Conservation (phyloP, 2,329 filamentous ascomycete genomes). For the Colletotrichum agaves region DNA sequence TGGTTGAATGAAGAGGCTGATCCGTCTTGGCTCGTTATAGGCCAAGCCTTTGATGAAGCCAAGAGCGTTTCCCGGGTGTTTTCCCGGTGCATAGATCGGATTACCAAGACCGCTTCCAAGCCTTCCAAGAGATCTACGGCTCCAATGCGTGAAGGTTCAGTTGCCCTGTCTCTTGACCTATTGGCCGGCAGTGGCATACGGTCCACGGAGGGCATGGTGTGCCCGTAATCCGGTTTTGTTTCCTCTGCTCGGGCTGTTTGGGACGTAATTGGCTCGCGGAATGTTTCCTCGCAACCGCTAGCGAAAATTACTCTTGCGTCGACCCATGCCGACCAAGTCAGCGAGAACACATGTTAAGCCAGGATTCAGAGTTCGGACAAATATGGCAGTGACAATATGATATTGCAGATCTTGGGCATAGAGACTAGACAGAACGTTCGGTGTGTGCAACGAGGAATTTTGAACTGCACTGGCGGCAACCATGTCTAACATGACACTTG, state of each 20-base stretch:
- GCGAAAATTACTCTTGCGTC: slow-evolving; percentile 5
- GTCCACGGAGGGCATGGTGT: slow-evolving; percentile 1
- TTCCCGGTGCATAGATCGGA: slow-evolving; percentile 17
- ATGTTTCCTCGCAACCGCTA: not conserved
- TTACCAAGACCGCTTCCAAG: slow-evolving; percentile 36
- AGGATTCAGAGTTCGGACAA: not conserved
- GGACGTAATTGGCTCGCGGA: slow-evolving; percentile 5
- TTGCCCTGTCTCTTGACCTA: not conserved
- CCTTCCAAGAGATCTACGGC: slow-evolving; percentile 31
- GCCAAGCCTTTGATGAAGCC: slow-evolving; percentile 12
- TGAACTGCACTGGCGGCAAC: not conserved
- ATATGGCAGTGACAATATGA: slow-evolving; percentile 5
- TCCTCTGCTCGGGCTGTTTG: not conserved
- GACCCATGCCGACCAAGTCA: slow-evolving; percentile 7
- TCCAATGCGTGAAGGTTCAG: not conserved
- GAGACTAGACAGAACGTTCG: not conserved
- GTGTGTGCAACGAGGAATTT: not conserved
- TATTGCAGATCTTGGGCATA: not conserved
- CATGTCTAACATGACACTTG: not conserved
- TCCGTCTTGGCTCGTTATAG: not conserved
- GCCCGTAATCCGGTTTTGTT: not conserved
- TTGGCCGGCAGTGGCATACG: not conserved
- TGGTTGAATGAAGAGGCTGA: not conserved
- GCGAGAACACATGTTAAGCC: not conserved
- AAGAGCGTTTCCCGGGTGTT: slow-evolving; percentile 16